Conservation (phyloP, 2,329 filamentous ascomycete species). For the Hymenoscyphus fraxineus region DNA sequence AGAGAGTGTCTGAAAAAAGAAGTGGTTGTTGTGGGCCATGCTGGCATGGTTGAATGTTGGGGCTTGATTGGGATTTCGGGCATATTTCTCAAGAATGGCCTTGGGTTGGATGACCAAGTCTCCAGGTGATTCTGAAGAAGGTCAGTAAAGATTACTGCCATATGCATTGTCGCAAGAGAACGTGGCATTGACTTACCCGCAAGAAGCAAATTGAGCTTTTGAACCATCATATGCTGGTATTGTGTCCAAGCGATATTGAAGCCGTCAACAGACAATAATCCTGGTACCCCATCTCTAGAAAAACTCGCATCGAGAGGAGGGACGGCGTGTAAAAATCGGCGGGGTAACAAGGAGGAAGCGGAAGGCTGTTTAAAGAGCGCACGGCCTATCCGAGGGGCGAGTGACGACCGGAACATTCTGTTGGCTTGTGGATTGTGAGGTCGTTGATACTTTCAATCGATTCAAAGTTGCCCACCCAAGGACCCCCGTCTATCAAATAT, state of each 20-base stretch:
- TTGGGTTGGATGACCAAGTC: constrained; percentile 41
- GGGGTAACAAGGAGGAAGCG: constrained; percentile 18
- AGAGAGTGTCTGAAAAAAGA: constrained; percentile 67
- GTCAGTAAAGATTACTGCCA: neutral
- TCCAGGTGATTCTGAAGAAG: neutral
- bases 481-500: constrained; percentile 2
- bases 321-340: constrained; percentile 46
- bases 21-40: constrained; percentile 88
- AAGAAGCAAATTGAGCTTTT: constrained; percentile 71
- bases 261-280: constrained; percentile 64
- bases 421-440: constrained; percentile 18
- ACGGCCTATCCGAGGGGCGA: constrained; percentile 29
- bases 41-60: constrained; percentile 92
- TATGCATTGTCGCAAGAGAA: neutral
- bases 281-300: constrained; percentile 52
- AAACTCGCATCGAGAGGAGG: constrained; percentile 46
- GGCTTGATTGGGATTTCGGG: constrained; percentile 74
- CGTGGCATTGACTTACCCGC: constrained; percentile 53
- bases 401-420: constrained; percentile 33
- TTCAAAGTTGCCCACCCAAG: neutral
- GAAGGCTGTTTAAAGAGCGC: neutral
- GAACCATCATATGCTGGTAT: constrained; percentile 71
- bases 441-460: neutral
- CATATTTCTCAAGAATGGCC: constrained; percentile 68
- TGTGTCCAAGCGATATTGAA: constrained; percentile 77